Base-by-base conservation (phyloP, 345 rosid species). In the Acer yangbiense region DNA sequence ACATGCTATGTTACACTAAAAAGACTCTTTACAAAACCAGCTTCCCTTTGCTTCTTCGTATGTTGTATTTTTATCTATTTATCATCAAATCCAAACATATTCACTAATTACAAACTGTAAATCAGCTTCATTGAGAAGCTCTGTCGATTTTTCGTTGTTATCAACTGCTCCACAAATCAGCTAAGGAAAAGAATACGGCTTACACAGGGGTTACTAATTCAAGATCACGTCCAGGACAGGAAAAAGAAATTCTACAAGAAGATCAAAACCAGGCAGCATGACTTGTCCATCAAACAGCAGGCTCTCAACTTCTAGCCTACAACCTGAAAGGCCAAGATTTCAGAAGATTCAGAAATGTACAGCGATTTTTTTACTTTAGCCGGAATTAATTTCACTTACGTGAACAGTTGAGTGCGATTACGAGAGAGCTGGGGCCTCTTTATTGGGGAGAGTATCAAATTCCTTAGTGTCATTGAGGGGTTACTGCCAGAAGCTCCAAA, bases 401-500 rank as follows among this genome's bases (percentile, higher is more conserved):
- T 87, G 85, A 96, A 96, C 80, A 91, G 80, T 52, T 88, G 91
- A 78, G 85, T 81, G 74, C 91, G 93, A 68, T 79, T 82, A 27
- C 97, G 97, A 76, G 97, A 92, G 66, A 91, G 91, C 87, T 92
- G 99, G 76, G 97, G 94, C 70, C 98, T 91, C 83, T 92, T 94
- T 71, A 96, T 90, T 7, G 98, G 99, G 73, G 99, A 96, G 68
- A 92, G 88, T 70, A 96, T 91, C 85, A 96, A 85, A 87, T 96
- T 96, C 80, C 97, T 87, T 71, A 94, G 74, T 13, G 95, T 88
- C 90, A 83, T 86, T 35, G 98, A 87, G 50, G 98, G 92, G 75
- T 91, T 92, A 65, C 82, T 66, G 86, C 25, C 83, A 79, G 88
- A 86, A 71, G 86, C 79, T 71, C 88, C 89, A 72, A 87, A 92